phyloP scores from a whole-genome alignment of 108 stramenopile genomes.

The Asterionellopsis glacialis region DNA sequence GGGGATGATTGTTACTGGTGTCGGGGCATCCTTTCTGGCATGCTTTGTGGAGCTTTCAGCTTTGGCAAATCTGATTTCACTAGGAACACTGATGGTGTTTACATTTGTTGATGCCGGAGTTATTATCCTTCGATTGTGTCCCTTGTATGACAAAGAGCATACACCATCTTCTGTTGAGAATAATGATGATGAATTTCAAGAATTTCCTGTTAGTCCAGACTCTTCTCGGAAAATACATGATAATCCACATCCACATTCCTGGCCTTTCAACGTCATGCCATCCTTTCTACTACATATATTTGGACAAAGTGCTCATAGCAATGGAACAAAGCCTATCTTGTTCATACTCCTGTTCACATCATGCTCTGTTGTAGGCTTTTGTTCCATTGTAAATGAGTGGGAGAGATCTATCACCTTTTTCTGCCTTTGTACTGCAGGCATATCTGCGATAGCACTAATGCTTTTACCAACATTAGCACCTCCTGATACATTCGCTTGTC shows the following conservation, averaged over 20 bases:
- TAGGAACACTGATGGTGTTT: constrained; percentile 63
- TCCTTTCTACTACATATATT: too few relatives aligned
- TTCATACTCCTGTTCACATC: background rate
- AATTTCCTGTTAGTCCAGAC: background rate
- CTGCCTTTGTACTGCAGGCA: background rate
- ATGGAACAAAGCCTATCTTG: constrained; percentile 11
- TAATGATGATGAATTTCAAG: background rate
- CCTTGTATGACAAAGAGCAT: background rate
- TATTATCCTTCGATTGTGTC: constrained; percentile 35
- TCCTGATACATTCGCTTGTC: constrained; percentile 36
- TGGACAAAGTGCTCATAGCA: background rate
- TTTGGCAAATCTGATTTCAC: constrained; percentile 48
- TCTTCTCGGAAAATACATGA: background rate
- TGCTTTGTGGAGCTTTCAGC: constrained; percentile 52
- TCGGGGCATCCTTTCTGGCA: constrained; percentile 38
- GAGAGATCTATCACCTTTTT: background rate
- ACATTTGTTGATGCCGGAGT: constrained; percentile 59
- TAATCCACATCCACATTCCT: too few relatives aligned
- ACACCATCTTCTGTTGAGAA: background rate
- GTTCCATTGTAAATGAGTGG: background rate
- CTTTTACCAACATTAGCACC: constrained; percentile 6
- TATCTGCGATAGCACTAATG: background rate
- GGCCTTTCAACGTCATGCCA: too few relatives aligned
- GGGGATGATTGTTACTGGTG: constrained; percentile 52
- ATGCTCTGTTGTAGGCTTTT: background rate